phyloP scores from a whole-genome alignment of 2,329 filamentous ascomycete species.

The Didymellaceae sp. region DNA sequence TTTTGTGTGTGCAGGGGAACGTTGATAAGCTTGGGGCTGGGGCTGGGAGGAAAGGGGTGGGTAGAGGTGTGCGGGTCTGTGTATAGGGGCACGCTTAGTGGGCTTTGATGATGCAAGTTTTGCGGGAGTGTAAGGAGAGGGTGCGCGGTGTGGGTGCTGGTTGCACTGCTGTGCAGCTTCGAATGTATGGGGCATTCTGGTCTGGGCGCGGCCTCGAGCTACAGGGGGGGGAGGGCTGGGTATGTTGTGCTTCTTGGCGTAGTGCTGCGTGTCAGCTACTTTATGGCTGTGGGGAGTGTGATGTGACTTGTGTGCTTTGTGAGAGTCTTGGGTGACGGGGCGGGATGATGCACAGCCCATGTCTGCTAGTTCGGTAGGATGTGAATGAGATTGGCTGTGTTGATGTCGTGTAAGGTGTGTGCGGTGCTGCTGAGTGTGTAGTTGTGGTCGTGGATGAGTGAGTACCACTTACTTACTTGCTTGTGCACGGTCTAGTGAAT shows the following conservation, averaged over 20 bases:
- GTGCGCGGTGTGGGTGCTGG: neutral
- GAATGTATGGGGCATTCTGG: too few species aligned
- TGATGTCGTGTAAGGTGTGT: neutral
- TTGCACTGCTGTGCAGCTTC: neutral
- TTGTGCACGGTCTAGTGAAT: neutral
- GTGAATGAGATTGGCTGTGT: too few species aligned
- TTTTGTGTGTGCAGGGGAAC: too few species aligned
- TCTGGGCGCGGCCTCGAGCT: neutral
- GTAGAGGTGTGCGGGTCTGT: too few species aligned
- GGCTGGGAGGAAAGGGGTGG: neutral
- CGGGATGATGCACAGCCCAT: conserved; percentile 15
- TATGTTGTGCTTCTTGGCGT: neutral
- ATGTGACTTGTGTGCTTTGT: neutral
- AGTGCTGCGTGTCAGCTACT: too few species aligned
- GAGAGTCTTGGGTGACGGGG: neutral
- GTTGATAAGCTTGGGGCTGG: too few species aligned
- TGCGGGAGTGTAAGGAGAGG: neutral
- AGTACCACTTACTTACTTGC: conserved; percentile 1
- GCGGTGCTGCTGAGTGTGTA: neutral
- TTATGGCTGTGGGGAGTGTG: neutral
- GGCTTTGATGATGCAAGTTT: neutral
- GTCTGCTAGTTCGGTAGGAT: neutral
- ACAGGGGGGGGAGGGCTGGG: neutral
- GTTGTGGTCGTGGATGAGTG: too few species aligned
- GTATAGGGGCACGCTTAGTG: neutral